A percentile compares a stretch with the other conserved stretches of the same genome.
Conservation (phyloP, 148 eudicot genomes). For the Camellia japonica region DNA sequence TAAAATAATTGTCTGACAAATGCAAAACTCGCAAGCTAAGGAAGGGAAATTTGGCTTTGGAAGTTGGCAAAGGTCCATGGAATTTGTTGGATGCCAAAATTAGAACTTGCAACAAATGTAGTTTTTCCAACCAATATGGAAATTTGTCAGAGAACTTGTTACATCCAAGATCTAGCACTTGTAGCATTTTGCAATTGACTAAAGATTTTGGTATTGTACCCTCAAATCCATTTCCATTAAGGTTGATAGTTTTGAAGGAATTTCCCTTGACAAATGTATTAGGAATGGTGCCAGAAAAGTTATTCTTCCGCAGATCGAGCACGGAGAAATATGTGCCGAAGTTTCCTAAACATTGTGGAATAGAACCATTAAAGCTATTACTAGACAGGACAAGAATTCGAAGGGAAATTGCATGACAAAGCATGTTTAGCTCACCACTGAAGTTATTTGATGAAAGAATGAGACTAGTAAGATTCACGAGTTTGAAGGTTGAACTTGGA, state of each 20-base stretch:
- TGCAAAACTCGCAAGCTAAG: not conserved
- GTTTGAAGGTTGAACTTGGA: constrained; percentile 18
- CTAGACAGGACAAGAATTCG: constrained; percentile 24
- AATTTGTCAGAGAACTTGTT: not conserved
- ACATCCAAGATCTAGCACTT: not conserved
- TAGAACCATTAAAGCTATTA: constrained; percentile 18
- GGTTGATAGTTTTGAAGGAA: not conserved
- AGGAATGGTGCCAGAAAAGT: not conserved
- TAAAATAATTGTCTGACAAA: not conserved
- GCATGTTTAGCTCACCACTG: not conserved
- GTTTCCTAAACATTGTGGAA: not conserved
- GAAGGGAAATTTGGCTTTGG: not conserved
- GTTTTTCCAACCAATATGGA: not conserved
- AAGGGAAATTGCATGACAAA: constrained; percentile 19
- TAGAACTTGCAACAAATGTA: not conserved
- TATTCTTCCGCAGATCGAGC: not conserved
- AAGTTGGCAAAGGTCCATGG: not conserved
- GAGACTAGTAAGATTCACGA: not conserved
- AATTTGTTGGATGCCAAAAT: not conserved
- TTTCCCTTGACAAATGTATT: not conserved
- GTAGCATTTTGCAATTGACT: not conserved
- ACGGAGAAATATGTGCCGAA: not conserved
- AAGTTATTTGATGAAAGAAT: not conserved
- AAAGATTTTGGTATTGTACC: not conserved
- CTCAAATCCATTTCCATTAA: not conserved